Percentiles rank a stretch among this genome's conserved stretches.
These are phyloP conservation scores for Polytrichum formosum DNA, from an alignment of 225 moss, liverwort and hornwort genomes.

Conservation along the genomic window DNA sequence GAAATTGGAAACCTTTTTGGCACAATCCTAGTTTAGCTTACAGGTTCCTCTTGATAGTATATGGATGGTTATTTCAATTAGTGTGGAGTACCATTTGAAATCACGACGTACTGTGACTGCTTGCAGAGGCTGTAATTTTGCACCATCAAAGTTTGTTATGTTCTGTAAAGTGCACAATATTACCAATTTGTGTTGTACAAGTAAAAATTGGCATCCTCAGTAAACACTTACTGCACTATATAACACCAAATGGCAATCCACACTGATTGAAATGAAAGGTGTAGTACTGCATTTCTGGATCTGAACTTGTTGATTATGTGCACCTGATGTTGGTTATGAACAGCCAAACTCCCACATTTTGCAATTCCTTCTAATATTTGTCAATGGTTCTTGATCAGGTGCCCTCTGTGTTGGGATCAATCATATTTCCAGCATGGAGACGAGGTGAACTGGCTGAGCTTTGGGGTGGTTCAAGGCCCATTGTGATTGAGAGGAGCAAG, in stretches of 20 bases:
- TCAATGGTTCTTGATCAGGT: constrained; percentile 21
- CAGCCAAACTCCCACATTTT: too few species aligned
- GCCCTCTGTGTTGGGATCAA: constrained; percentile 49
- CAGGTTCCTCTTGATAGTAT: not conserved
- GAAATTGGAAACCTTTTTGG: too few species aligned
- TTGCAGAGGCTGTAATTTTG: not conserved
- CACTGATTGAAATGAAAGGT: not conserved
- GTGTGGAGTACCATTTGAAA: too few species aligned
- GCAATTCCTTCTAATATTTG: too few species aligned
- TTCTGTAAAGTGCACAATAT: too few species aligned
- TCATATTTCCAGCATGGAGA: constrained; percentile 70
- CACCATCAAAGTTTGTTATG: too few species aligned
- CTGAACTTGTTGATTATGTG: not conserved
- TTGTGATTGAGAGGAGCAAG: constrained; percentile 79
- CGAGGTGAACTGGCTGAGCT: constrained; percentile 88
- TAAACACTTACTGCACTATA: too few species aligned
- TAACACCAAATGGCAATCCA: not conserved
- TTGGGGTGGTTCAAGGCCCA: constrained; percentile 93
- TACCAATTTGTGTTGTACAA: too few species aligned
- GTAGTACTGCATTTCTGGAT: not conserved
- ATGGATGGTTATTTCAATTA: not conserved
- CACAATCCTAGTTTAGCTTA: too few species aligned
- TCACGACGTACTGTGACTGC: too few species aligned
- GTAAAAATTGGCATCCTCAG: too few species aligned
- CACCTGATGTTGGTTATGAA: constrained; percentile 2